Evolutionary conservation across 2,329 filamentous ascomycete species (phyloP).

Genomic region (Clarireedia hainanense): DNA sequence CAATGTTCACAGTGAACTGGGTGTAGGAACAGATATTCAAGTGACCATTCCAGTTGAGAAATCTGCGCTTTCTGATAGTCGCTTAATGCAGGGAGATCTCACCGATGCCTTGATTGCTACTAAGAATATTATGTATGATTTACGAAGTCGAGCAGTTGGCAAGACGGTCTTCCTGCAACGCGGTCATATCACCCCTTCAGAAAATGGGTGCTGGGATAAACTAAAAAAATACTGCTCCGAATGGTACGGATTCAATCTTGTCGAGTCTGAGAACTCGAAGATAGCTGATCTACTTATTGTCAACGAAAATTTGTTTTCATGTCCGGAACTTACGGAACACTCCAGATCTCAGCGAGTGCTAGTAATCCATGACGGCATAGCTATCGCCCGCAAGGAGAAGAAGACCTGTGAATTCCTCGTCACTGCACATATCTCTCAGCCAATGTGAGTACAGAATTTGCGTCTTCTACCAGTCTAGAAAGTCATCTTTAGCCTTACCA

Average conservation of each 20-base stretch:
- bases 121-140: conserved; percentile 12
- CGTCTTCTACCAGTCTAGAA: background rate
- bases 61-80: background rate
- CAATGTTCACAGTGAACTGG: conserved; percentile 42
- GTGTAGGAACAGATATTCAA: conserved; percentile 44
- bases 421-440: conserved; percentile 16
- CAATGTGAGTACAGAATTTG: conserved; percentile 8
- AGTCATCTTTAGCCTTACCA: background rate
- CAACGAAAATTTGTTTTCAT: conserved; percentile 11
- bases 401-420: background rate
- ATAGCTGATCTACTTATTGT: background rate
- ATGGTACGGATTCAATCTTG: conserved; percentile 22
- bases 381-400: background rate
- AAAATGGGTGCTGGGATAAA: conserved; percentile 18
- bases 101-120: conserved; percentile 1
- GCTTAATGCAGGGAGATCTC: background rate
- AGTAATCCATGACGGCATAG: conserved; percentile 17
- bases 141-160: conserved; percentile 12
- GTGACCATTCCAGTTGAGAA: conserved; percentile 29
- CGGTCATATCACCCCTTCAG: conserved; percentile 1
- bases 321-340: conserved; percentile 1
- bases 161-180: conserved; percentile 17
- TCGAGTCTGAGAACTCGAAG: conserved; percentile 6
- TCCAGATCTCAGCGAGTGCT: conserved; percentile 13
- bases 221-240: conserved; percentile 22